Conservation (phyloP, 176 grass and related monocot species). For the Zizania latifolia region DNA sequence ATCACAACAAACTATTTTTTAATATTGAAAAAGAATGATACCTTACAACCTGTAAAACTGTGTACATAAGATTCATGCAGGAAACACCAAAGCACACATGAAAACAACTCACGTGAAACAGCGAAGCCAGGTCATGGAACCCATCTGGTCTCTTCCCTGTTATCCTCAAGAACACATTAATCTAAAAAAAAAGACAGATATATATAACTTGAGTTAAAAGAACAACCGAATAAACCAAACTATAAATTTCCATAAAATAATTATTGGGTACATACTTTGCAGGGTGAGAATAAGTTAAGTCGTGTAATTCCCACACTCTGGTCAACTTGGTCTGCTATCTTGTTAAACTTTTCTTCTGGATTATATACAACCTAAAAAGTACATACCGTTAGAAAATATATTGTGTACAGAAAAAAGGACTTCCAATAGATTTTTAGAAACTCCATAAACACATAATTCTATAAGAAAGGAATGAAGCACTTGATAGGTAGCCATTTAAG, state of each 20-base stretch:
- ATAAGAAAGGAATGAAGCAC: neutral
- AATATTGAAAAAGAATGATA: neutral
- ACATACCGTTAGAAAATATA: neutral
- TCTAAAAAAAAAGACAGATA: conserved; percentile 35
- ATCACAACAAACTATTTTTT: neutral
- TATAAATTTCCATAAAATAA: neutral
- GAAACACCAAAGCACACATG: neutral
- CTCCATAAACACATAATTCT: neutral
- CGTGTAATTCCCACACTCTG: too few relatives aligned
- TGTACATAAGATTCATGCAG: neutral
- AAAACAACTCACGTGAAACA: conserved; percentile 82
- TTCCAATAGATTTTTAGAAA: neutral
- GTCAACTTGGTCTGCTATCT: too few relatives aligned
- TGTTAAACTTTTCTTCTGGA: too few relatives aligned
- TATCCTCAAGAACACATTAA: conserved; percentile 97
- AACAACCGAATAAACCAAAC: neutral
- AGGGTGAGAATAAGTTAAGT: too few relatives aligned
- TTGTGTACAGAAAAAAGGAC: neutral
- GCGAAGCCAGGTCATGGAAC: conserved; percentile 90
- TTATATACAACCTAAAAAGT: conserved; percentile 58
- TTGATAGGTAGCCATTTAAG: neutral
- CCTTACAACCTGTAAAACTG: neutral
- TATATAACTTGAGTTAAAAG: neutral
- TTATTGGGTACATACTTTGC: conserved; percentile 37
- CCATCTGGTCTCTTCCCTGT: conserved; percentile 83